Percentiles rank a stretch among this genome's conserved stretches.
Evolutionary conservation across 106 monocot species (phyloP).

Genomic region (Alisma plantagoaquatica): DNA sequence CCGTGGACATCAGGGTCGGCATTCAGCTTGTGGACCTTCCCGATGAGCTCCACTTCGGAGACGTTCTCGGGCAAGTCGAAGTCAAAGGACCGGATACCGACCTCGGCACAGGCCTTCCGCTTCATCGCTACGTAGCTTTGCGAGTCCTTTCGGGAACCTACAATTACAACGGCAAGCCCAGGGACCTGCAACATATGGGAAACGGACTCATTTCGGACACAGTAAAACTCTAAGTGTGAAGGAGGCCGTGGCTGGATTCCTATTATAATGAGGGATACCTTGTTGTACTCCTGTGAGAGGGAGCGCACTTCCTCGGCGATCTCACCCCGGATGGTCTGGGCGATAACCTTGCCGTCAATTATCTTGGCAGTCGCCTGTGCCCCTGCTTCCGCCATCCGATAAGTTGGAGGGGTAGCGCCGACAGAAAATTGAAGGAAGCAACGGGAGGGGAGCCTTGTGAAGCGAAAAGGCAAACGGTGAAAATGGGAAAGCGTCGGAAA

Average conservation of each 20-base stretch:
- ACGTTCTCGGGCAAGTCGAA: slow-evolving; percentile 43
- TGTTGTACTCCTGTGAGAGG: slow-evolving; percentile 29
- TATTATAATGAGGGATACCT: slow-evolving; percentile 24
- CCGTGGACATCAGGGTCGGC: slow-evolving; percentile 60
- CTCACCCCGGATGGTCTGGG: slow-evolving; percentile 50
- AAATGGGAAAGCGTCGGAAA: too few species aligned
- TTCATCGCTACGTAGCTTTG: slow-evolving; percentile 76
- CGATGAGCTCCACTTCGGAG: slow-evolving; percentile 47
- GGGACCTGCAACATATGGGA: slow-evolving; percentile 34
- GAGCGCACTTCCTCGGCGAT: slow-evolving; percentile 53
- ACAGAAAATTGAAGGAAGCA: too few species aligned
- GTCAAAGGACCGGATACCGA: slow-evolving; percentile 66
- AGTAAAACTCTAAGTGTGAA: neutral
- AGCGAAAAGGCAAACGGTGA: too few species aligned
- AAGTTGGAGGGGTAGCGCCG: too few species aligned
- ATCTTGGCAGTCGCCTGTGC: slow-evolving; percentile 39
- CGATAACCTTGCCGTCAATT: slow-evolving; percentile 82
- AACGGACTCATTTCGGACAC: neutral
- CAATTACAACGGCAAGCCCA: slow-evolving; percentile 78
- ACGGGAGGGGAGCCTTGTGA: too few species aligned
- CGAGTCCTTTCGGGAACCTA: slow-evolving; percentile 71
- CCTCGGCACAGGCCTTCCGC: slow-evolving; percentile 77
- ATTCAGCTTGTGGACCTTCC: slow-evolving; percentile 49
- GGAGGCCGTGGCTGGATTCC: neutral
- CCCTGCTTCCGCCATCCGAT: neutral